These are phyloP conservation scores for Trichocomaceae sp. DNA, from an alignment of 2,329 filamentous ascomycete genomes.

Conservation along the genomic window DNA sequence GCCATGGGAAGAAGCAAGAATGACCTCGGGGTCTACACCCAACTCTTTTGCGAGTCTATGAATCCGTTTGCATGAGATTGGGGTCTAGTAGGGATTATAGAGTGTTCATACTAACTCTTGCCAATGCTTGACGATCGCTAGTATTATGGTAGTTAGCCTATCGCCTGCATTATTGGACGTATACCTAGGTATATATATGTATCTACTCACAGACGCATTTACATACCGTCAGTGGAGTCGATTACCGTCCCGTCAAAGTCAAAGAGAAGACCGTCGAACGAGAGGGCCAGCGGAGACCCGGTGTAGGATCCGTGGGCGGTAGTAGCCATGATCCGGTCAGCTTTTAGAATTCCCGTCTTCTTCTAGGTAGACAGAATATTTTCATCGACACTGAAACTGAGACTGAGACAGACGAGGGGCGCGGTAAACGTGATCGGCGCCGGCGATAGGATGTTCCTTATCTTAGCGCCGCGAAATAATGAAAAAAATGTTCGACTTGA, in stretches of 20 bases:
- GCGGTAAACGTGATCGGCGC: conserved; percentile 21
- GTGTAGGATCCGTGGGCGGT: conserved; percentile 32
- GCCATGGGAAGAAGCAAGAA: conserved; percentile 86
- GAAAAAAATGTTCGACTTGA: too few relatives aligned
- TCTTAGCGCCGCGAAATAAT: conserved; percentile 23
- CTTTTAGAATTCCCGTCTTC: neutral
- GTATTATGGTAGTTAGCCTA: conserved; percentile 13
- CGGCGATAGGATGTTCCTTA: conserved; percentile 27
- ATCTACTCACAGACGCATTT: neutral
- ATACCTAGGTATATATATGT: neutral
- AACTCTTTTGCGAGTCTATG: conserved; percentile 62
- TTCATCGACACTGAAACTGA: too few relatives aligned
- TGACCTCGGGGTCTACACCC: conserved; percentile 73
- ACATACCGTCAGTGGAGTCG: conserved; percentile 41
- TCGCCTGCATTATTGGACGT: neutral
- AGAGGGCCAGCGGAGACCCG: conserved; percentile 32
- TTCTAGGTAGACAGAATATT: too few relatives aligned
- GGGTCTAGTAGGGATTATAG: neutral
- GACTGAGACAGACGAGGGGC: neutral
- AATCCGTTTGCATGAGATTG: neutral
- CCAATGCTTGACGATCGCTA: conserved; percentile 61
- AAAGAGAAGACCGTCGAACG: conserved; percentile 41
- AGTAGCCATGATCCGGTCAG: conserved; percentile 20
- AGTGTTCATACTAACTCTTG: conserved; percentile 40
- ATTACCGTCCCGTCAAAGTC: conserved; percentile 46